These are phyloP conservation scores for Solanum chacoense DNA, from an alignment of 305 asterid genomes.

Conservation along the genomic window DNA sequence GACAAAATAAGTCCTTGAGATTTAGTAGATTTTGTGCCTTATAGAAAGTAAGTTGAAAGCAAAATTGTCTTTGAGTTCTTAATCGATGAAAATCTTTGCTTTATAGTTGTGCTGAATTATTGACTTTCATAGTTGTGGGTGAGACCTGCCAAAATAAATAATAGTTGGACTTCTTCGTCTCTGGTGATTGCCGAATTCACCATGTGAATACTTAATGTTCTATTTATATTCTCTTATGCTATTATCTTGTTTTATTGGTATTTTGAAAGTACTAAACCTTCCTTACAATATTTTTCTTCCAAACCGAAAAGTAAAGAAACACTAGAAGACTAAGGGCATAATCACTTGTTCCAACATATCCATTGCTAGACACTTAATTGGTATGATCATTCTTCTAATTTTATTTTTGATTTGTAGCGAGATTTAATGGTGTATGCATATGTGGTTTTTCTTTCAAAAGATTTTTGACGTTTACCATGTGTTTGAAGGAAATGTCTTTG, in stretches of 20 bases:
- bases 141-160: not conserved
- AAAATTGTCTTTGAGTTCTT: not conserved
- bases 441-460: not conserved
- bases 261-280: not conserved
- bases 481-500: not conserved
- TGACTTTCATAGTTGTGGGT: not conserved
- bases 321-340: not conserved
- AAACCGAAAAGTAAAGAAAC: not conserved
- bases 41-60: not conserved
- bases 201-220: not conserved
- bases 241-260: not conserved
- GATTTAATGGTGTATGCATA: not conserved
- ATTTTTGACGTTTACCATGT: not conserved
- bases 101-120: not conserved
- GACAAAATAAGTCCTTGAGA: not conserved
- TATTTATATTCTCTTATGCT: not conserved
- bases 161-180: not conserved
- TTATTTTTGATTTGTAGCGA: too few species aligned
- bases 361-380: not conserved
- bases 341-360: not conserved
- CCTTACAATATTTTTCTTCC: not conserved
- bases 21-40: not conserved
- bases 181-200: not conserved
- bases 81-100: not conserved
- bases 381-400: not conserved